Conservation (phyloP, 768 basidiomycete genomes). For the Paxillus rubicundulus region DNA sequence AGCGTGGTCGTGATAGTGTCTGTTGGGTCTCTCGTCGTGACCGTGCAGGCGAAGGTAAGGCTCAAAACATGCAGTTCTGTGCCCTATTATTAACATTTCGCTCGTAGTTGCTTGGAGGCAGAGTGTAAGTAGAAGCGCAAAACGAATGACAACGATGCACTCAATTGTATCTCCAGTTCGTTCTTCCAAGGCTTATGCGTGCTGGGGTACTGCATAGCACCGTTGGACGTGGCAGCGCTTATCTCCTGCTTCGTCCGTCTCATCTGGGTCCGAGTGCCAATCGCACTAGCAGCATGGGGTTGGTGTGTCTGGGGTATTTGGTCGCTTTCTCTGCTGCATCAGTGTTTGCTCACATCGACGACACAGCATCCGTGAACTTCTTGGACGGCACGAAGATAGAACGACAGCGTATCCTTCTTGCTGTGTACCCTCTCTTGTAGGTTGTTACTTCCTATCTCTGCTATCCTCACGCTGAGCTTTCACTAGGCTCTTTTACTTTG, state of each 20-base stretch:
- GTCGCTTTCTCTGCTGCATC: neutral
- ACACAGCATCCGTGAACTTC: conserved; percentile 87
- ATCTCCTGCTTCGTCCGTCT: conserved; percentile 81
- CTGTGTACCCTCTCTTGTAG: conserved; percentile 93
- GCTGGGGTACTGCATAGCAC: conserved; percentile 93
- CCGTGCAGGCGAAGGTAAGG: conserved; percentile 89
- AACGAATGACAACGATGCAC: neutral
- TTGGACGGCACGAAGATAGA: conserved; percentile 94
- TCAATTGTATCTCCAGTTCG: conserved; percentile 46
- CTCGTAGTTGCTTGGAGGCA: conserved; percentile 70
- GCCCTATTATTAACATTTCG: neutral
- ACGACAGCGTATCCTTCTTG: conserved; percentile 83
- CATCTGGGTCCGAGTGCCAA: conserved; percentile 83
- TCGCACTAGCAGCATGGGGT: conserved; percentile 84
- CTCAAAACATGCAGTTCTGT: neutral
- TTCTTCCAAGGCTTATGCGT: conserved; percentile 97
- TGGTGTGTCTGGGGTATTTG: conserved; percentile 96
- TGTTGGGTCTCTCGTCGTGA: conserved; percentile 85
- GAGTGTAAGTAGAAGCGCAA: conserved; percentile 57
- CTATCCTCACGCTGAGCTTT: neutral
- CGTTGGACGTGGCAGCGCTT: conserved; percentile 86
- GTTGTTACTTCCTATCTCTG: conserved; percentile 27
- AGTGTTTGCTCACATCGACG: conserved; percentile 1
- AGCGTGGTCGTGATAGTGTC: conserved; percentile 93
- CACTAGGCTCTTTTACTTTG: conserved; percentile 83